Evolutionary conservation across 306 rosid species (phyloP).

Genomic region (Cyclanthera cordifolia): DNA sequence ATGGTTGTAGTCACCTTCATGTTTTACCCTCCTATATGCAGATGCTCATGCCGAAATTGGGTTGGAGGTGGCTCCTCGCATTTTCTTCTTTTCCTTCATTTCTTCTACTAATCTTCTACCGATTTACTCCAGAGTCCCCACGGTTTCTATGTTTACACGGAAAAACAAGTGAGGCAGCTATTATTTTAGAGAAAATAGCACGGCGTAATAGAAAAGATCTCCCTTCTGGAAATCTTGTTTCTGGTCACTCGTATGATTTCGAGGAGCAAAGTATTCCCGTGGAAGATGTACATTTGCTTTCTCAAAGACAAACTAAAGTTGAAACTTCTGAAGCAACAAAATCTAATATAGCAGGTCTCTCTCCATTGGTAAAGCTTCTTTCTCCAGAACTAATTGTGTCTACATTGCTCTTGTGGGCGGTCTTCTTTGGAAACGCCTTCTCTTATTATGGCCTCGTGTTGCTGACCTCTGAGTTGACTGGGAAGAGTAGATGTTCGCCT

Average conservation of each 20-base stretch:
- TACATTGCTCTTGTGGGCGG: constrained; percentile 80
- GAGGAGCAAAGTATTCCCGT: constrained; percentile 25
- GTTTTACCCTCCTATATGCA: constrained; percentile 30
- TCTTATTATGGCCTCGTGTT: constrained; percentile 94
- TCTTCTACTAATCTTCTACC: constrained; percentile 73
- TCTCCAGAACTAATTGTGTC: constrained; percentile 61
- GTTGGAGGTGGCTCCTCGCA: constrained; percentile 98
- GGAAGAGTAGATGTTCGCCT: constrained; percentile 37
- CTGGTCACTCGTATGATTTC: constrained; percentile 48
- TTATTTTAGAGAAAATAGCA: constrained; percentile 75
- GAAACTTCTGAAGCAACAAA: constrained; percentile 22
- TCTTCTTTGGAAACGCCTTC: constrained; percentile 89
- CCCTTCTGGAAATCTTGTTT: constrained; percentile 62
- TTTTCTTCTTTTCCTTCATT: constrained; percentile 73
- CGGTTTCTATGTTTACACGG: constrained; percentile 71
- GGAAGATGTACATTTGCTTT: constrained; percentile 50
- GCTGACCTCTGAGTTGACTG: constrained; percentile 73
- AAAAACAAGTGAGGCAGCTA: constrained; percentile 54
- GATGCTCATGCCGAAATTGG: constrained; percentile 83
- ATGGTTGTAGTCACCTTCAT: constrained; percentile 13
- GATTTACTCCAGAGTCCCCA: constrained; percentile 78
- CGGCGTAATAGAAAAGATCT: constrained; percentile 58
- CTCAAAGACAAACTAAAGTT: constrained; percentile 26
- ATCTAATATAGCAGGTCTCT: constrained; percentile 34
- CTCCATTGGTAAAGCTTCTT: constrained; percentile 55